Conservation (phyloP, 2,329 filamentous ascomycete species). For the Phaeoacremonium minimum region DNA sequence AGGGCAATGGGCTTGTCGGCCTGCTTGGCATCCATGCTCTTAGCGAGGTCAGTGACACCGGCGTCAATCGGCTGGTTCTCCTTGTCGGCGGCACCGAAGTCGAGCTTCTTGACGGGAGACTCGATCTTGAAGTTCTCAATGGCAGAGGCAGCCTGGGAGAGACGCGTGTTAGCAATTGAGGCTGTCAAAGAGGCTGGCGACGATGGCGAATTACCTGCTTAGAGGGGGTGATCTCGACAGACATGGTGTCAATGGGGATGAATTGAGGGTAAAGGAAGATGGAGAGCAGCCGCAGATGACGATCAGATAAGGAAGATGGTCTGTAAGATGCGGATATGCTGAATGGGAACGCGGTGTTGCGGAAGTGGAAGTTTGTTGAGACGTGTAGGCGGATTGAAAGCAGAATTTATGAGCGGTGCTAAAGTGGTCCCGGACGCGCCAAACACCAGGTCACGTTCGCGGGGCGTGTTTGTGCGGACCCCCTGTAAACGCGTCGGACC, state of each 20-base stretch:
- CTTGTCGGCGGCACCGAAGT: constrained; percentile 71
- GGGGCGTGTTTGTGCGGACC: no score
- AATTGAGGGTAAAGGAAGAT: constrained; percentile 4
- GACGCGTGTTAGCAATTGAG: constrained; percentile 23
- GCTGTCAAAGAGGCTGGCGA: no score
- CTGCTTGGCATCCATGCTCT: constrained; percentile 56
- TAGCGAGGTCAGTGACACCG: constrained; percentile 45
- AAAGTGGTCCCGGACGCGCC: no score
- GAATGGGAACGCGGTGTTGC: neutral
- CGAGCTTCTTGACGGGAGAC: constrained; percentile 85
- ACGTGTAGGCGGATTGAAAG: no score
- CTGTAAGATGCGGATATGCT: constrained; percentile 6
- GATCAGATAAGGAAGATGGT: constrained; percentile 10
- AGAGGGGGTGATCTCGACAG: constrained; percentile 50
- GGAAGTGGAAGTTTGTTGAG: neutral
- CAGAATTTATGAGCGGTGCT: no score
- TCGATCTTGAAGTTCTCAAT: constrained; percentile 91
- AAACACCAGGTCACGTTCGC: no score
- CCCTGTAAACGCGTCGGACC: no score
- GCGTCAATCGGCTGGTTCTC: constrained; percentile 66
- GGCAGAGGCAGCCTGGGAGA: constrained; percentile 73
- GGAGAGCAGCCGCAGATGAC: constrained; percentile 6
- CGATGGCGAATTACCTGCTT: constrained; percentile 21
- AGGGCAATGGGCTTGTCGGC: constrained; percentile 48
- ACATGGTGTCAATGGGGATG: constrained; percentile 51